These are phyloP conservation scores for Rhizopogon vulgaris DNA, from an alignment of 768 basidiomycete genomes.

Conservation along the genomic window DNA sequence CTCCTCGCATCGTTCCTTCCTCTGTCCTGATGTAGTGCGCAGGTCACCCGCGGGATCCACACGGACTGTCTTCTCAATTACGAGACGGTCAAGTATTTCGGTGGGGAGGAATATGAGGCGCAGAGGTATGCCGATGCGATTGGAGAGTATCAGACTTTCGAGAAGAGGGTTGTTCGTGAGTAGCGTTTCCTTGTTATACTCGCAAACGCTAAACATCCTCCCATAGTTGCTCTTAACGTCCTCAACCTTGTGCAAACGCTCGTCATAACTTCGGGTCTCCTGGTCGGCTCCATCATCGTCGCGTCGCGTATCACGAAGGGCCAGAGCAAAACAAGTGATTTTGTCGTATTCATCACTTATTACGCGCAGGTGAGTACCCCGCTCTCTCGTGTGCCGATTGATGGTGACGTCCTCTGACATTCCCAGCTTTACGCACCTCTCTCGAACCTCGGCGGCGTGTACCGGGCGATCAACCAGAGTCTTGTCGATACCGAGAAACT, in stretches of 20 bases:
- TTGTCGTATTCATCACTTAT: conserved; percentile 80
- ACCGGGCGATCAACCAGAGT: conserved; percentile 70
- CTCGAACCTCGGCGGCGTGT: conserved; percentile 72
- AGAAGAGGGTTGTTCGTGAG: conserved; percentile 70
- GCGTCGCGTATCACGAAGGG: conserved; percentile 59
- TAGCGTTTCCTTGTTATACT: conserved; percentile 3
- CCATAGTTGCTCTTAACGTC: conserved; percentile 59
- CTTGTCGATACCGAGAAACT: conserved; percentile 82
- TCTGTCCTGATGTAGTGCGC: background rate
- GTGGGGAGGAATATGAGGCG: conserved; percentile 77
- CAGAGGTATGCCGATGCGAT: conserved; percentile 68
- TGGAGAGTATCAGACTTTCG: conserved; percentile 63
- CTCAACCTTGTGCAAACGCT: conserved; percentile 77
- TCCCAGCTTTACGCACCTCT: conserved; percentile 64
- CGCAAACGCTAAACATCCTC: background rate
- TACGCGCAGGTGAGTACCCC: conserved; percentile 56
- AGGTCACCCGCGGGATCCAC: conserved; percentile 78
- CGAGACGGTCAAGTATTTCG: conserved; percentile 86
- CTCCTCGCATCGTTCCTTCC: background rate
- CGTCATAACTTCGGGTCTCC: conserved; percentile 75
- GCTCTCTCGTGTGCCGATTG: background rate
- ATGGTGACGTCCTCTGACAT: background rate
- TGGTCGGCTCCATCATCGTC: conserved; percentile 74
- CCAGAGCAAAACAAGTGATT: conserved; percentile 47
- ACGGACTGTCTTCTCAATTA: conserved; percentile 78